These are phyloP conservation scores for Cladorrhinum sp. DNA, from an alignment of 2,329 filamentous ascomycete genomes.

Conservation along the genomic window DNA sequence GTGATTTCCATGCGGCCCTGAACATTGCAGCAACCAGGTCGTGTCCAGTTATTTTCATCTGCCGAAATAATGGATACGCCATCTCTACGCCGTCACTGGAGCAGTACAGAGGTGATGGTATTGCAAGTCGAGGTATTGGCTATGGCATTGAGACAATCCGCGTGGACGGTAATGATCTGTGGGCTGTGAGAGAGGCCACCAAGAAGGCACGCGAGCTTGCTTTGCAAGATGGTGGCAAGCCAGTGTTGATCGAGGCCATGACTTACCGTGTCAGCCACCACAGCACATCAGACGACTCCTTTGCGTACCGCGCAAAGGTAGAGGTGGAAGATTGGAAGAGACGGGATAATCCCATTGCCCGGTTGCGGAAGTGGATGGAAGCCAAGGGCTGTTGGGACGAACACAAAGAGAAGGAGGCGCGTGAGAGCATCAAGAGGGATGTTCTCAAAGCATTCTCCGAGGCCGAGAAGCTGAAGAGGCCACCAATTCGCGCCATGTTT, in stretches of 20 bases:
- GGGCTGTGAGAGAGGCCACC: conserved; percentile 71
- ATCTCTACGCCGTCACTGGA: conserved; percentile 77
- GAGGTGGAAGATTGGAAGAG: conserved; percentile 87
- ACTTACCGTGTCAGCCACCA: conserved; percentile 96
- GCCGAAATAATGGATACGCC: conserved; percentile 80
- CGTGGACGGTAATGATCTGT: conserved; percentile 79
- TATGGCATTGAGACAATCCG: conserved; percentile 83
- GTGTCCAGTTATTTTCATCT: conserved; percentile 75
- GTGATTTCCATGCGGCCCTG: conserved; percentile 77
- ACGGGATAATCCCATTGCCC: conserved; percentile 38
- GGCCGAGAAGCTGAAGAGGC: conserved; percentile 79
- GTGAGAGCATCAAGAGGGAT: conserved; percentile 44
- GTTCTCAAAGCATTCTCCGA: conserved; percentile 80
- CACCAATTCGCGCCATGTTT: conserved; percentile 69
- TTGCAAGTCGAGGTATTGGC: conserved; percentile 71
- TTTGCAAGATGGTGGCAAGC: conserved; percentile 73
- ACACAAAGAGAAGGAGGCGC: conserved; percentile 62
- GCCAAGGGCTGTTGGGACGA: conserved; percentile 80
- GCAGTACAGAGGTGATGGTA: conserved; percentile 79
- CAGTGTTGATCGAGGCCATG: conserved; percentile 91
- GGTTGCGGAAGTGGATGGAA: conserved; percentile 69
- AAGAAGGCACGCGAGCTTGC: conserved; percentile 71
- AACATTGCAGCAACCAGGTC: conserved; percentile 78
- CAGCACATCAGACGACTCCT: conserved; percentile 94
- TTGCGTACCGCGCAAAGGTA: conserved; percentile 87